Evolutionary conservation across 1,284 basidiomycete genomes (phyloP).

Genomic region (Ustilago xerochloae): DNA sequence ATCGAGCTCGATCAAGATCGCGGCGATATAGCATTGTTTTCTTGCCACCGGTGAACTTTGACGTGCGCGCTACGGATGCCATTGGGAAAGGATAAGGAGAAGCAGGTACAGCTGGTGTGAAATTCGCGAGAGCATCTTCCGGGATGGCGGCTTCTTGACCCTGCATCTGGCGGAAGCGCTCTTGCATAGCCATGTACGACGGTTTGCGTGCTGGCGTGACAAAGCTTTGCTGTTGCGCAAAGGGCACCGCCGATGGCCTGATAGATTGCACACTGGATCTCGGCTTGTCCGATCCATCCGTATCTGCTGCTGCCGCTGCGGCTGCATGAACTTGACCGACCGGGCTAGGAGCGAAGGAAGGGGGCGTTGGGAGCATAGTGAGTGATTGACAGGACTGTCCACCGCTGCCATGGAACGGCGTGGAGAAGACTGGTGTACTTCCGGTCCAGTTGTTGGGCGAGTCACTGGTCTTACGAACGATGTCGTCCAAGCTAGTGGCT

Average conservation of each 20-base stretch:
- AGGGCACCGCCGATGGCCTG: constrained; percentile 6
- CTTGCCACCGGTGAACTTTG: constrained; percentile 33
- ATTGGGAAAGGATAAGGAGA: constrained; percentile 66
- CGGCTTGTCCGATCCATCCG: not conserved
- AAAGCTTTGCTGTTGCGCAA: constrained; percentile 34
- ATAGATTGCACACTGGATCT: not conserved
- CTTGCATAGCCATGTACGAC: constrained; percentile 42
- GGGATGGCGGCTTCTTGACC: constrained; percentile 36
- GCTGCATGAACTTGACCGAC: not conserved
- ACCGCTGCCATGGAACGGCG: constrained; percentile 34
- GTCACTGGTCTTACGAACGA: not conserved
- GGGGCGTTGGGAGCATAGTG: constrained; percentile 38
- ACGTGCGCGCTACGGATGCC: constrained; percentile 28
- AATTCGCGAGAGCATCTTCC: constrained; percentile 23
- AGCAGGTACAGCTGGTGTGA: constrained; percentile 45
- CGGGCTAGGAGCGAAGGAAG: constrained; percentile 44
- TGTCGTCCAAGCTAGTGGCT: constrained; percentile 29
- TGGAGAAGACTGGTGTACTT: constrained; percentile 49
- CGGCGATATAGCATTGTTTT: constrained; percentile 40
- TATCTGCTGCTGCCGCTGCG: not conserved
- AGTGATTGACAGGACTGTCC: constrained; percentile 20
- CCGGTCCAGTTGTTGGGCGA: constrained; percentile 25
- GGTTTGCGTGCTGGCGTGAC: constrained; percentile 61
- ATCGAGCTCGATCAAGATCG: constrained; percentile 55
- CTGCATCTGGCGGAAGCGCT: constrained; percentile 45